Conservation (phyloP, 2,329 filamentous ascomycete species). For the Endothia cerciana region DNA sequence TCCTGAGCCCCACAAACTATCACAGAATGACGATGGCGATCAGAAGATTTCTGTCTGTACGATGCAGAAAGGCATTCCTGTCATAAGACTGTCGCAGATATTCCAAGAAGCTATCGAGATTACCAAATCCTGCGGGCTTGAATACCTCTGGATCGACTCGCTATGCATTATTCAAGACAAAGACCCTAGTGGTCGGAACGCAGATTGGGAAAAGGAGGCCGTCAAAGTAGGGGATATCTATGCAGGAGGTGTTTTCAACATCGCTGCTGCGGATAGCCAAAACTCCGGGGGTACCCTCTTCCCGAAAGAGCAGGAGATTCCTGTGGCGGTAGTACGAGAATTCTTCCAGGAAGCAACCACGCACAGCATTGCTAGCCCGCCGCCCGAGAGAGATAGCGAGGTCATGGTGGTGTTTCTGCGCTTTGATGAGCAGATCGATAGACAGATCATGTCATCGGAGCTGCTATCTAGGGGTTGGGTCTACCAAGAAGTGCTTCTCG, state of each 20-base stretch:
- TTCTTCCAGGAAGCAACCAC: no score
- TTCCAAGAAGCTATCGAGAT: not conserved
- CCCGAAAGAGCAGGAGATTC: no score
- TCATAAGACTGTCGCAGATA: no score
- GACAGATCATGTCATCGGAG: no score
- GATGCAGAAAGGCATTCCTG: no score
- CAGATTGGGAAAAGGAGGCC: not conserved
- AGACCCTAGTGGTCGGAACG: not conserved
- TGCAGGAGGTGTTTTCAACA: not conserved
- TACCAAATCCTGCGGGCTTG: not conserved
- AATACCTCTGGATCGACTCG: not conserved
- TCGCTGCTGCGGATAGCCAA: not conserved
- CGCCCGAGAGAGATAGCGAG: not conserved
- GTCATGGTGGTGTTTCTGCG: not conserved
- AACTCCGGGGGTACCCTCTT: not conserved
- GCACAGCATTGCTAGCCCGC: no score
- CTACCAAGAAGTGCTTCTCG: not conserved
- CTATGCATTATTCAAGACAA: not conserved
- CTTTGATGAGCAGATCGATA: no score
- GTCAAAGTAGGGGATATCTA: not conserved
- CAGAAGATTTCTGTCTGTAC: no score
- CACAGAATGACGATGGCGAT: no score
- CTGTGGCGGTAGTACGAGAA: no score
- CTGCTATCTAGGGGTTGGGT: not conserved
- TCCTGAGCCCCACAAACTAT: no score